Conservation (phyloP, 192 early-diverging fungal genomes). For the Coemansia sp. region DNA sequence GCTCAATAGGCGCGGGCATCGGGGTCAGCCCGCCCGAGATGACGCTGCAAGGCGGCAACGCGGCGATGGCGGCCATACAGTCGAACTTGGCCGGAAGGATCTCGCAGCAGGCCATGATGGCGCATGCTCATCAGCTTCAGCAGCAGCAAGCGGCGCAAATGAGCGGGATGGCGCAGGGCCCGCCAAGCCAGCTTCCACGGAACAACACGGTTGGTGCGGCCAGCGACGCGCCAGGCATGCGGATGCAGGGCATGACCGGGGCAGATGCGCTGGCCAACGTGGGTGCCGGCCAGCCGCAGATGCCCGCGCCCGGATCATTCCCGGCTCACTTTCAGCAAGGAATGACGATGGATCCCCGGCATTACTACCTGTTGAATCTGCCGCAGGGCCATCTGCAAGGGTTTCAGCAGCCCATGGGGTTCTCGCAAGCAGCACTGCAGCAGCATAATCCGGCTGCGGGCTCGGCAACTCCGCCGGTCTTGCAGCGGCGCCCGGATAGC, state of each 20-base stretch:
- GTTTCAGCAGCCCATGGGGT: background rate
- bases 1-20: background rate
- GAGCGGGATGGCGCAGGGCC: background rate
- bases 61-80: background rate
- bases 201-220: background rate
- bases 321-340: conserved; percentile 3
- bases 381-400: conserved; percentile 14
- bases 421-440: conserved; percentile 8
- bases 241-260: background rate
- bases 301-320: background rate
- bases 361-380: conserved; percentile 20
- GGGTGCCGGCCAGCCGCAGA: background rate
- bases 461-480: background rate
- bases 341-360: conserved; percentile 1
- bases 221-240: background rate
- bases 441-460: conserved; percentile 9
- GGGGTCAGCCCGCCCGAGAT: conserved; percentile 16
- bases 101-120: conserved; percentile 15
- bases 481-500: background rate
- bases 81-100: conserved; percentile 1
- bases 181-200: conserved; percentile 1
- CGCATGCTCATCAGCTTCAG: conserved; percentile 9
- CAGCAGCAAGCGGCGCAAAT: conserved; percentile 8
- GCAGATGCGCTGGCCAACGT: background rate
- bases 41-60: conserved; percentile 3